phyloP scores from a whole-genome alignment of 31 red algal genomes.

The Porphyra umbilicalis region DNA sequence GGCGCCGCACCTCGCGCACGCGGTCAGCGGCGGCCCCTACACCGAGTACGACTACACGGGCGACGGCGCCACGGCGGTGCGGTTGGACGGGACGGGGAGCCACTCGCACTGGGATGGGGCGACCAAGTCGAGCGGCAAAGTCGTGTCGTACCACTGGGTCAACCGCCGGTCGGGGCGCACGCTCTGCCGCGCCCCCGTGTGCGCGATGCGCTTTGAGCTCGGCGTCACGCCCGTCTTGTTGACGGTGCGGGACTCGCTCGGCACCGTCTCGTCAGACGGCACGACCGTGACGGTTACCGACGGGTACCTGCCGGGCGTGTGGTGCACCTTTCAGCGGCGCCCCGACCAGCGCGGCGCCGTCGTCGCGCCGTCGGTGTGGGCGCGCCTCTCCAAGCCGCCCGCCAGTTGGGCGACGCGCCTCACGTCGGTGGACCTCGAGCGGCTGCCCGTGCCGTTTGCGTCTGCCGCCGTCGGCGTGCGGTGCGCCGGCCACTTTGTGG shows the following conservation, averaged over 20 bases:
- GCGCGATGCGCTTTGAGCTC: constrained; percentile 7
- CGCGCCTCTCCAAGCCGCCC: neutral
- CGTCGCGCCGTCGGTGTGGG: neutral
- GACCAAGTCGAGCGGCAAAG: neutral
- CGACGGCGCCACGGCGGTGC: constrained; percentile 11
- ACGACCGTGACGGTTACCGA: constrained; percentile 1
- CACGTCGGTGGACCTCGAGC: neutral
- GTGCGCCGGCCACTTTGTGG: neutral
- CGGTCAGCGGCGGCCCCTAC: constrained; percentile 36
- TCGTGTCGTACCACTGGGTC: neutral
- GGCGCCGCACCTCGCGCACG: constrained; percentile 41
- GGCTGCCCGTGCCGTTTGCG: neutral
- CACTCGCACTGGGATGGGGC: constrained; percentile 31
- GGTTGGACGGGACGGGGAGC: constrained; percentile 22
- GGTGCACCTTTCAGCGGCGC: neutral
- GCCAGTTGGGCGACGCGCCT: neutral
- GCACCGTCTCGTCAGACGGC: constrained; percentile 15
- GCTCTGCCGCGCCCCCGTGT: neutral
- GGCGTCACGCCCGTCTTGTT: constrained; percentile 27
- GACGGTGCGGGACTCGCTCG: constrained; percentile 31
- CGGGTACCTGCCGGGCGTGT: neutral
- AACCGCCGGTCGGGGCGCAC: neutral
- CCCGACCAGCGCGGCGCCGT: neutral
- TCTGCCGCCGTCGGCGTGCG: neutral
- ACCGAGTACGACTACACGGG: constrained; percentile 33